Conservation (phyloP, 176 grass and related monocot genomes). For the maize (Zea mays) region Zm-B73-REFERENCE-NAM-5.0 NC_050101.1:153485001-153485500, state of each 20-base stretch:
- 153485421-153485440: slow-evolving; percentile 32
- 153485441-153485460: neutral
- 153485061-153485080: too few species aligned
- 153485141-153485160: slow-evolving; percentile 52
- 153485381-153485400: slow-evolving; percentile 43
- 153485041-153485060: too few species aligned
- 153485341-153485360: slow-evolving; percentile 22
- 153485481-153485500: neutral
- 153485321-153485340: neutral
- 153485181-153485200: slow-evolving; percentile 23
- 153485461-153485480: neutral
- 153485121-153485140: slow-evolving; percentile 47
- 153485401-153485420: slow-evolving; percentile 42
- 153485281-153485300: slow-evolving; percentile 11
- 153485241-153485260: neutral
- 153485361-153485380: slow-evolving; percentile 30
- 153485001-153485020: too few species aligned
- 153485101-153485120: neutral
- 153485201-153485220: neutral
- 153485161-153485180: slow-evolving; percentile 32
- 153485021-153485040: too few species aligned
- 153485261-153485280: neutral
- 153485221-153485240: neutral
- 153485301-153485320: slow-evolving; percentile 19
- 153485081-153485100: too few species aligned